These are phyloP conservation scores for Mucor piriformis DNA, from an alignment of 371 early-diverging fungal species.

Conservation along the genomic window DNA sequence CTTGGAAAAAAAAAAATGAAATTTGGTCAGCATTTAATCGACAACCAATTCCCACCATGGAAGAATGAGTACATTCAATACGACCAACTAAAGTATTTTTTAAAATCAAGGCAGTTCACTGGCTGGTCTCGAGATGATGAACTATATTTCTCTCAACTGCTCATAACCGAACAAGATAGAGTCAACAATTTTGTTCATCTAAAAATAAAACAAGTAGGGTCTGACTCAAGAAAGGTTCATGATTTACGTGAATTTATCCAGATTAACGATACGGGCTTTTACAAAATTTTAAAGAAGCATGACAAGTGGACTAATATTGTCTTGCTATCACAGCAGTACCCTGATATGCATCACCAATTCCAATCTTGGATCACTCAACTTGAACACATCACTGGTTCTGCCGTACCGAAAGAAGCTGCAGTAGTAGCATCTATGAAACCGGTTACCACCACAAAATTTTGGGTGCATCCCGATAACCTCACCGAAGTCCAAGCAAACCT, in stretches of 20 bases:
- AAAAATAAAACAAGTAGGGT: constrained; percentile 9
- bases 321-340: constrained; percentile 8
- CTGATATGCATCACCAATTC: constrained; percentile 2
- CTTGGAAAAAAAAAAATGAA: constrained; percentile 15
- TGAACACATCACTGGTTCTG: background rate
- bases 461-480: constrained; percentile 26
- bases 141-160: constrained; percentile 5
- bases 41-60: constrained; percentile 19
- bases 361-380: background rate
- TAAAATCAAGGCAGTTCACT: constrained; percentile 16
- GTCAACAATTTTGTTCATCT: constrained; percentile 14
- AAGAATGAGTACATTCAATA: constrained; percentile 26
- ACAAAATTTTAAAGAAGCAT: constrained; percentile 94
- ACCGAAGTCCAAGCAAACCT: constrained; percentile 22
- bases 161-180: constrained; percentile 8
- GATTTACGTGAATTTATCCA: constrained; percentile 87
- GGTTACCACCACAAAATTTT: constrained; percentile 50
- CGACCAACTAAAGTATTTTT: constrained; percentile 13
- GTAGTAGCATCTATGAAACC: background rate
- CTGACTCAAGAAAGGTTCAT: constrained; percentile 59
- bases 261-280: constrained; percentile 89
- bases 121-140: constrained; percentile 20
- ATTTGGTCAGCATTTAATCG: constrained; percentile 15
- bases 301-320: constrained; percentile 76
- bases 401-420: background rate